Evolutionary conservation across 495 filamentous ascomycete genomes (phyloP).

Genomic region (Bathelium albidoporum): DNA sequence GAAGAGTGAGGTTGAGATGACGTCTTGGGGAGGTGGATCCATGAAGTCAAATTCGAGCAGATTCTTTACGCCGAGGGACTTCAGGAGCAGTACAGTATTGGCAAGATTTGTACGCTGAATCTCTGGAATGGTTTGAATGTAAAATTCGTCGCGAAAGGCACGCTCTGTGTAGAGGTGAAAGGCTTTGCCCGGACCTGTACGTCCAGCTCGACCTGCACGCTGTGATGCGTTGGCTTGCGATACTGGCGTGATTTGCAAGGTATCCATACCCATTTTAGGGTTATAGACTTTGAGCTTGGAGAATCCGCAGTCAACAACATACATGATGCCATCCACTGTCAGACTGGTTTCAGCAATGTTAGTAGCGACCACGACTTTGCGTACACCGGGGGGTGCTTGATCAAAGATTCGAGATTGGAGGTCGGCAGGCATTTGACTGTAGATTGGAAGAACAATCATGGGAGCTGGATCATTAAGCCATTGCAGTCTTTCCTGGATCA

Average conservation of each 20-base stretch:
- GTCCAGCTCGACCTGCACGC: constrained; percentile 83
- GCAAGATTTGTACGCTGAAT: constrained; percentile 94
- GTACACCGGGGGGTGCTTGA: constrained; percentile 73
- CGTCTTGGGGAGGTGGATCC: constrained; percentile 97
- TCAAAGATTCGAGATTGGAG: constrained; percentile 98
- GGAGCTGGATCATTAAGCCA: constrained; percentile 90
- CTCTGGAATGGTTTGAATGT: constrained; percentile 95
- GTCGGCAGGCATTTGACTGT: constrained; percentile 99
- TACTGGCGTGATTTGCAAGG: constrained; percentile 94
- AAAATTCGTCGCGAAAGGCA: constrained; percentile 93
- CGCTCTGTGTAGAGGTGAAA: constrained; percentile 91
- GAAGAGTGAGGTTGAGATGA: constrained; percentile 93
- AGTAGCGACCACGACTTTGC: constrained; percentile 96
- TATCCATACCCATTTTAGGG: constrained; percentile 98
- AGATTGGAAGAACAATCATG: constrained; percentile 91
- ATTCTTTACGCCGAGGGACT: constrained; percentile 89
- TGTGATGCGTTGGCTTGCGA: constrained; percentile 94
- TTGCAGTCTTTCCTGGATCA: constrained; percentile 80
- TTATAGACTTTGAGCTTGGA: constrained; percentile 99
- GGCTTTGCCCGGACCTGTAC: constrained; percentile 92
- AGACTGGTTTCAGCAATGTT: constrained; percentile 98
- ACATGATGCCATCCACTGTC: constrained; percentile 99
- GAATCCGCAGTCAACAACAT: constrained; percentile 91
- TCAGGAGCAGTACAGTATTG: constrained; percentile 89
- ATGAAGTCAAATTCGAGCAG: constrained; percentile 98